A percentile compares a stretch with the other conserved stretches of the same genome.
These are phyloP conservation scores for Knufia fluminis DNA, from an alignment of 2,329 filamentous ascomycete genomes.

Conservation along the genomic window DNA sequence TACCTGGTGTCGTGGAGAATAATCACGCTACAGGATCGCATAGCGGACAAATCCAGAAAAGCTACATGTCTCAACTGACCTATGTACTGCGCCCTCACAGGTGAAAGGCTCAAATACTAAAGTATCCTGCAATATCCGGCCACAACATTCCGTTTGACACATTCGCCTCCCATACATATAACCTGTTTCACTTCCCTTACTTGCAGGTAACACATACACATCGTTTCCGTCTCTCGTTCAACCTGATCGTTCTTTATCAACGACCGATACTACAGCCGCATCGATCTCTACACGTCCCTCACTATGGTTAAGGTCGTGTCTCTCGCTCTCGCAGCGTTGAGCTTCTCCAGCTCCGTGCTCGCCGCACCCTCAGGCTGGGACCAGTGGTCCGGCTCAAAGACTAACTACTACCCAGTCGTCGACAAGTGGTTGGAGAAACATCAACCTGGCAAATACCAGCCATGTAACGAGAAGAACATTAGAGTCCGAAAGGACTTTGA, in stretches of 20 bases:
- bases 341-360: constrained; percentile 6
- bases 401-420: constrained; percentile 12
- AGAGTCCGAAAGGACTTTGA: constrained; percentile 22
- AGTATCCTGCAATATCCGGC: not conserved
- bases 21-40: not conserved
- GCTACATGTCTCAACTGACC: constrained; percentile 4
- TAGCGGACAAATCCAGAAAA: not conserved
- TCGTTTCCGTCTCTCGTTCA: not conserved
- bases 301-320: constrained; percentile 17
- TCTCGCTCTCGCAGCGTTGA: constrained; percentile 12
- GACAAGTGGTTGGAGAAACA: constrained; percentile 13
- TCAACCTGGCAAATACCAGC: constrained; percentile 13
- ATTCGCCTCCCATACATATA: not conserved
- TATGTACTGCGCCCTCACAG: constrained; percentile 1
- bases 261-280: not conserved
- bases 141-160: constrained; percentile 1
- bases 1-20: not conserved
- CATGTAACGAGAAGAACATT: constrained; percentile 17
- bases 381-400: constrained; percentile 1
- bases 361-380: not conserved
- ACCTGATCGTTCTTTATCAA: not conserved
- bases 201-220: constrained; percentile 8
- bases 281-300: not conserved
- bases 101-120: constrained; percentile 4
- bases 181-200: not conserved